phyloP scores from a whole-genome alignment of 345 rosid species.

The Carallia pectinifolia region DNA sequence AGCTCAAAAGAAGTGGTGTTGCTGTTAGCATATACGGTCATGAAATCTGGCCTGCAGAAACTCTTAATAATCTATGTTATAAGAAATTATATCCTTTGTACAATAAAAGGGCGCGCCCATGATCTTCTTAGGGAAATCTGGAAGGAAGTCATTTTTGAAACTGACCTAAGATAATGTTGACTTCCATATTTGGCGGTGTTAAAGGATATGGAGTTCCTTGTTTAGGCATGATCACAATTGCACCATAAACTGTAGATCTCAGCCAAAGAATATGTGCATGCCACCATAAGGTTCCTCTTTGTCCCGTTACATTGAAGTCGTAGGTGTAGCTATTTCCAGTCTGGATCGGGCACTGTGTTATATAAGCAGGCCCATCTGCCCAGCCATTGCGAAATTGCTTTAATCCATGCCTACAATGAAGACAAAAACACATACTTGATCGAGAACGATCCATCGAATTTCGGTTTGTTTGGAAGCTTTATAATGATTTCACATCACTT shows the following conservation, averaged over 20 bases:
- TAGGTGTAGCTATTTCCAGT: conserved; percentile 23
- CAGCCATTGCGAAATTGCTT: conserved; percentile 30
- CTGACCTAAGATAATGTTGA: conserved; percentile 42
- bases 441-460: not conserved
- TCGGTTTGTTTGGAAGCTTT: not conserved
- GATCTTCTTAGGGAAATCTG: no score
- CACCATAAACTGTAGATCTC: conserved; percentile 48
- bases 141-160: not conserved
- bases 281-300: conserved; percentile 36
- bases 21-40: no score
- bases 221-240: conserved; percentile 47
- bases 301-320: conserved; percentile 21
- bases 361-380: conserved; percentile 30
- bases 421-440: not conserved
- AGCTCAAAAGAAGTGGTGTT: no score
- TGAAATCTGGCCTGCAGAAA: not conserved
- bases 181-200: conserved; percentile 44
- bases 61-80: not conserved
- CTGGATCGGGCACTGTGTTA: conserved; percentile 28
- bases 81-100: conserved; percentile 19
- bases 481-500: not conserved
- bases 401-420: conserved; percentile 25
- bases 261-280: conserved; percentile 51
- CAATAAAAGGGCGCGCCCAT: no score
- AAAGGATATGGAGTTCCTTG: conserved; percentile 44